Evolutionary conservation across 805 yeast genomes (phyloP).

Genomic region (Yamadazyma nakazawae): DNA sequence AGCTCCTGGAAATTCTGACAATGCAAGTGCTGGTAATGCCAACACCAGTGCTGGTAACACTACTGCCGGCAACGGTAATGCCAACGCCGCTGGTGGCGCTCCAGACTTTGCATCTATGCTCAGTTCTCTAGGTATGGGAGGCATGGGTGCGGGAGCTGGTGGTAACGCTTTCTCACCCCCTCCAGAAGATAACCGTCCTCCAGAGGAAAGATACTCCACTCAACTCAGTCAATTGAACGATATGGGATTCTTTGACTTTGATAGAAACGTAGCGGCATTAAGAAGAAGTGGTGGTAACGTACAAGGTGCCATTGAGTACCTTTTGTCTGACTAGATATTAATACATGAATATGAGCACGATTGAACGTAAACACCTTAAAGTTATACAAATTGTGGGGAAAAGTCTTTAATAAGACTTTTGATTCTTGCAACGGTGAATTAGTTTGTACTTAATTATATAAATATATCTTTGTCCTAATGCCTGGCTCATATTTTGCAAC

Average conservation of each 20-base stretch:
- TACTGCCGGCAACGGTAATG: conserved; percentile 6
- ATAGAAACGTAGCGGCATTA: conserved; percentile 84
- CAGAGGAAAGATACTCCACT: conserved; percentile 42
- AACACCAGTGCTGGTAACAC: conserved; percentile 12
- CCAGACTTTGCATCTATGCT: conserved; percentile 41
- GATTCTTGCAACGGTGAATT: neutral
- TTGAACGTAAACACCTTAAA: too few relatives aligned
- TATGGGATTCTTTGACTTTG: conserved; percentile 82
- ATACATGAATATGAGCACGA: neutral
- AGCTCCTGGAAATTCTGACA: too few relatives aligned
- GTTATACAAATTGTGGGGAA: too few relatives aligned
- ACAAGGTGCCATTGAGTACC: conserved; percentile 90
- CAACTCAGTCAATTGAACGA: conserved; percentile 47
- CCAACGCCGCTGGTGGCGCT: conserved; percentile 18
- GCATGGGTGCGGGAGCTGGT: conserved; percentile 45
- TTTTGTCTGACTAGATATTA: conserved; percentile 9
- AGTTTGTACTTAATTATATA: too few relatives aligned
- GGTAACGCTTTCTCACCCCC: conserved; percentile 27
- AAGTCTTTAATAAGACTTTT: neutral
- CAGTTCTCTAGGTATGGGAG: conserved; percentile 46
- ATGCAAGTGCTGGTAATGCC: too few relatives aligned
- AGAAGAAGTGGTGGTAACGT: conserved; percentile 96
- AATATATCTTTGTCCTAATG: too few relatives aligned
- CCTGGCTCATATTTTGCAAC: too few relatives aligned
- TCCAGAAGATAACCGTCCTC: conserved; percentile 41